Conservation (phyloP, 169 alveolate species). For the Eimeria tenella region DNA sequence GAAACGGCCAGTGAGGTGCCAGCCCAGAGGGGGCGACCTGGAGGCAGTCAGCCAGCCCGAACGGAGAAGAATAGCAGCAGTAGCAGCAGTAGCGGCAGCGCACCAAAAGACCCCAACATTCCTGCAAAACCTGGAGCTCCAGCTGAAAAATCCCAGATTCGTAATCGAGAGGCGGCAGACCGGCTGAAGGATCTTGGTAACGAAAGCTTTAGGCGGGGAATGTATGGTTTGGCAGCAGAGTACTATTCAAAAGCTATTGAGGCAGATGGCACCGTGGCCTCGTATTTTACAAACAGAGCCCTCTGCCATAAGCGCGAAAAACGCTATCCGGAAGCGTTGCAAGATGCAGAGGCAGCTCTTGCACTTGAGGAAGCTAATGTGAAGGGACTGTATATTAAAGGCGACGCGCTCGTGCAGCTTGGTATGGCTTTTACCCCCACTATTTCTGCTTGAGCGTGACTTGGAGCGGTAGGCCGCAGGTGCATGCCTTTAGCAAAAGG, state of each 20-base stretch:
- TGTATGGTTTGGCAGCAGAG: slow-evolving; percentile 89
- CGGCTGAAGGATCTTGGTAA: slow-evolving; percentile 83
- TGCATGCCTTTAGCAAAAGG: too few relatives aligned
- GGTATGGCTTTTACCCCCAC: slow-evolving; percentile 71
- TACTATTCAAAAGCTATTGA: slow-evolving; percentile 89
- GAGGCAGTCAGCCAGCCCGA: not conserved
- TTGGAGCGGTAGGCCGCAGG: too few relatives aligned
- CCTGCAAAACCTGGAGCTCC: not conserved
- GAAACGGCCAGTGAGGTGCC: not conserved
- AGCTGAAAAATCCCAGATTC: not conserved
- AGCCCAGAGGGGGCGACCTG: not conserved
- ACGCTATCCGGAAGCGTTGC: slow-evolving; percentile 86
- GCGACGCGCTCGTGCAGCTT: slow-evolving; percentile 89
- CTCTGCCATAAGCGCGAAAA: slow-evolving; percentile 88
- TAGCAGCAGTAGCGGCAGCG: slow-evolving; percentile 42
- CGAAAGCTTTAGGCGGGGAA: slow-evolving; percentile 89
- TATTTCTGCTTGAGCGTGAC: too few relatives aligned
- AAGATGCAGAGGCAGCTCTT: slow-evolving; percentile 88
- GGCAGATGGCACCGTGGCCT: slow-evolving; percentile 85
- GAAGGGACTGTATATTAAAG: slow-evolving; percentile 89
- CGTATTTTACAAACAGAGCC: slow-evolving; percentile 90
- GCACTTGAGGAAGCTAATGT: slow-evolving; percentile 88
- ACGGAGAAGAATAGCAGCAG: slow-evolving; percentile 30
- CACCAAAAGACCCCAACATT: not conserved
- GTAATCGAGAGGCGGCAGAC: slow-evolving; percentile 66